Percentiles rank a stretch among this genome's conserved stretches.
Evolutionary conservation across 257 asterid genomes (phyloP).

Genomic region (Eucommia ulmoides): DNA sequence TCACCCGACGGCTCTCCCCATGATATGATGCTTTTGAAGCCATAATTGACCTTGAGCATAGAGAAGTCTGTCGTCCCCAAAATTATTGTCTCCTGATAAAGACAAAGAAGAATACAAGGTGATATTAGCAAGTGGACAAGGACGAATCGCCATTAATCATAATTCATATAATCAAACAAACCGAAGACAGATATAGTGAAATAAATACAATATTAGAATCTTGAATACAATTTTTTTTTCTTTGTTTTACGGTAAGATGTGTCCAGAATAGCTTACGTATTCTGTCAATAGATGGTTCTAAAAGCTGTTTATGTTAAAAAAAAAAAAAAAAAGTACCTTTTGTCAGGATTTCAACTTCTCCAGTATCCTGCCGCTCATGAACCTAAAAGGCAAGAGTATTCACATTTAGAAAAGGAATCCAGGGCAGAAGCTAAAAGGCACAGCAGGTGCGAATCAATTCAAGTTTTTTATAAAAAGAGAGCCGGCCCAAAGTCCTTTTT

Average conservation of each 20-base stretch:
- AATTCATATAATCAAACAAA: no score
- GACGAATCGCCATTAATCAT: neutral
- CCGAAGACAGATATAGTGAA: neutral
- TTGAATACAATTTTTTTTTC: neutral
- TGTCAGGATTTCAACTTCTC: conserved; percentile 92
- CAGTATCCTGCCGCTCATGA: conserved; percentile 80
- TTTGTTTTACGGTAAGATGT: neutral
- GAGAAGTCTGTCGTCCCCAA: conserved; percentile 90
- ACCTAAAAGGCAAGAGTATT: conserved; percentile 28
- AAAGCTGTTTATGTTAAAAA: no score
- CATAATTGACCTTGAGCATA: conserved; percentile 97
- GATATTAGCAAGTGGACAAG: no score
- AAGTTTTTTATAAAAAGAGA: neutral
- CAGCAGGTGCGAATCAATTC: no score
- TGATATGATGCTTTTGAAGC: conserved; percentile 85
- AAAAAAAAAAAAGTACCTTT: no score
- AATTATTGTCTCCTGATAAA: conserved; percentile 76
- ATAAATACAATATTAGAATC: neutral
- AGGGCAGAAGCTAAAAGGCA: no score
- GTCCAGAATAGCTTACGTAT: neutral
- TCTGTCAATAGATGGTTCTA: conserved; percentile 2
- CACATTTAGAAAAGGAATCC: neutral
- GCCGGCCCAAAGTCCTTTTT: no score
- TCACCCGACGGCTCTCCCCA: conserved; percentile 99
- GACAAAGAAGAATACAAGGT: no score